Percentiles rank a stretch among this genome's conserved stretches.
phyloP scores from a whole-genome alignment of 1,284 basidiomycete genomes.

The Peniophora sp. region DNA sequence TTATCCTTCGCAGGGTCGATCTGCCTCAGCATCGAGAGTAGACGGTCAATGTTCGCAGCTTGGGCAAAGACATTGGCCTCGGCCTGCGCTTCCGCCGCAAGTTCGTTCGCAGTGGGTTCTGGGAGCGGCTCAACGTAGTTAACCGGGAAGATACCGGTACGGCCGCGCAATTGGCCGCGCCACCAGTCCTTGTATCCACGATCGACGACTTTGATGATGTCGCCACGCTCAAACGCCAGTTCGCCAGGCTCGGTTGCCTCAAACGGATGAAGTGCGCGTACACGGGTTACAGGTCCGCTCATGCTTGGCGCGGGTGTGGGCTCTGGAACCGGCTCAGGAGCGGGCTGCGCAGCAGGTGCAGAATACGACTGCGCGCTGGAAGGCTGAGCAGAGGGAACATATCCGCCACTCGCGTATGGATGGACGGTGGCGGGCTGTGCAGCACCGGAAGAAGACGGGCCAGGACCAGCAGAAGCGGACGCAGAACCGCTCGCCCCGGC shows the following conservation, averaged over 20 bases:
- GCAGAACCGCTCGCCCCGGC: conserved; percentile 34
- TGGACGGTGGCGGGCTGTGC: conserved; percentile 15
- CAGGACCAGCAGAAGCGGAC: conserved; percentile 18
- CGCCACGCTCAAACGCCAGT: conserved; percentile 88
- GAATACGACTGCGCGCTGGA: conserved; percentile 14
- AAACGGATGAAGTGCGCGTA: conserved; percentile 88
- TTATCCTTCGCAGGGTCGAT: conserved; percentile 79
- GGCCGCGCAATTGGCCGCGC: conserved; percentile 88
- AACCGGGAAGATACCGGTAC: conserved; percentile 96
- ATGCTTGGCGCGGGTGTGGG: background rate
- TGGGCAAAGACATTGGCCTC: conserved; percentile 85
- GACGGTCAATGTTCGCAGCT: conserved; percentile 80
- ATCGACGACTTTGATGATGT: conserved; percentile 94
- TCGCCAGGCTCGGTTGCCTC: conserved; percentile 87
- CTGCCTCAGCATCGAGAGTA: conserved; percentile 74
- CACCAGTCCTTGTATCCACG: conserved; percentile 98
- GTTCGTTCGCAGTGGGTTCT: conserved; percentile 73
- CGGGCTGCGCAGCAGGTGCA: conserved; percentile 18
- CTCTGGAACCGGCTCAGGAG: conserved; percentile 12
- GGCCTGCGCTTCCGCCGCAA: conserved; percentile 81
- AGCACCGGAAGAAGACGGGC: conserved; percentile 12
- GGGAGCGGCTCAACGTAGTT: conserved; percentile 95
- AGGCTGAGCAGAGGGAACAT: conserved; percentile 20
- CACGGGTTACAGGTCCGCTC: conserved; percentile 62
- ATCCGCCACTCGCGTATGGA: conserved; percentile 16